Evolutionary conservation across 106 monocot genomes (phyloP).

Genomic region (Phalaenopsis equestris): DNA sequence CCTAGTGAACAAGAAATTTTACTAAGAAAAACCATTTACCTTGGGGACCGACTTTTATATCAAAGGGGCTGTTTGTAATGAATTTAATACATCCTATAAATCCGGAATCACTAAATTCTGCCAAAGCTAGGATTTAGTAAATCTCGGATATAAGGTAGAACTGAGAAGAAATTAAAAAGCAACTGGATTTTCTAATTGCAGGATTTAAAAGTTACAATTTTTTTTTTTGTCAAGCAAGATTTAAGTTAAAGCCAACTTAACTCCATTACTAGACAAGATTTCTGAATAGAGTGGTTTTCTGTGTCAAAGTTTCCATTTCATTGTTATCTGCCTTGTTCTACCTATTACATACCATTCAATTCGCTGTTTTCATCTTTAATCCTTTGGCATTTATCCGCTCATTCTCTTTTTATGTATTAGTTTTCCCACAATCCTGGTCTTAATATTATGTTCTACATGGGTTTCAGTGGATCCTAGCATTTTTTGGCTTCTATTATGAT

Average conservation of each 20-base stretch:
- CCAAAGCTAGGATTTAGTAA: too few relatives aligned
- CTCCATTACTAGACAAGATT: not conserved
- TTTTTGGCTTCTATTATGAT: not conserved
- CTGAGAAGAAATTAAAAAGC: too few relatives aligned
- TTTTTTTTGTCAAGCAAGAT: too few relatives aligned
- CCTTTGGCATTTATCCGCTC: not conserved
- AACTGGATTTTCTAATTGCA: too few relatives aligned
- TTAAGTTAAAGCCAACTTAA: too few relatives aligned
- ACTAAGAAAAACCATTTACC: not conserved
- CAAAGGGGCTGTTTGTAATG: not conserved
- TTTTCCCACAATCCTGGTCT: not conserved
- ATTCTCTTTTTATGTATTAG: not conserved
- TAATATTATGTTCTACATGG: not conserved
- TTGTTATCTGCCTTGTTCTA: not conserved
- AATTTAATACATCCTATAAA: too few relatives aligned
- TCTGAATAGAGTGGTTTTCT: too few relatives aligned
- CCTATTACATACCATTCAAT: not conserved
- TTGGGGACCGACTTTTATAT: not conserved
- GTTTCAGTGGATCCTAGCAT: not conserved
- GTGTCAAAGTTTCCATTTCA: not conserved
- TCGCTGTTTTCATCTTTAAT: not conserved
- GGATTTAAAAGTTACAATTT: too few relatives aligned
- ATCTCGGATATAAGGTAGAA: too few relatives aligned
- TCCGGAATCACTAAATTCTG: too few relatives aligned
- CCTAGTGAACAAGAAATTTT: not conserved